Evolutionary conservation across 257 asterid genomes (phyloP).

Genomic region (Penstemon eatonii): DNA sequence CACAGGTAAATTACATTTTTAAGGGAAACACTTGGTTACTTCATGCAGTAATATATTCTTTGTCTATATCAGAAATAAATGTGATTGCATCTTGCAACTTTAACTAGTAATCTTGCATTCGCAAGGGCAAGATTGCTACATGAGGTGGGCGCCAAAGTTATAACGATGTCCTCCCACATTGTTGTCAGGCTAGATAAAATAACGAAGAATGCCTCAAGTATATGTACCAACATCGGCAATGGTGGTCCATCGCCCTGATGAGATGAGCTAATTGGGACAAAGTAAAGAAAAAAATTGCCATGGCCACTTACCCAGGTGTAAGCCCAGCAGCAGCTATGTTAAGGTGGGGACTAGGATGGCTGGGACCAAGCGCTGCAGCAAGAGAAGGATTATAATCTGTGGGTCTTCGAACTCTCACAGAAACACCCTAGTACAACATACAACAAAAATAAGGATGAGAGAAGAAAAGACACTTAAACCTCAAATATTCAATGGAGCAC

Average conservation of each 20-base stretch:
- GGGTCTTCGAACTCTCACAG: constrained; percentile 60
- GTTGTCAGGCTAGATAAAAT: neutral
- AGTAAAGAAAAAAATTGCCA: neutral
- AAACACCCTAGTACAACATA: constrained; percentile 42
- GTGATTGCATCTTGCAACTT: constrained; percentile 1
- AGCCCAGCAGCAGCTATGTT: constrained; percentile 64
- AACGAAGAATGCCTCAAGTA: neutral
- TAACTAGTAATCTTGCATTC: constrained; percentile 5
- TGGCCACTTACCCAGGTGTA: constrained; percentile 48
- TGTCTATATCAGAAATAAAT: constrained; percentile 6
- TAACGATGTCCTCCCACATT: neutral
- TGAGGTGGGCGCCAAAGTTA: neutral
- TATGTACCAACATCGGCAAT: constrained; percentile 13
- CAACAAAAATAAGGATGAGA: constrained; percentile 9
- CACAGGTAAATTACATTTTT: too few relatives aligned
- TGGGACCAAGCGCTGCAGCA: constrained; percentile 65
- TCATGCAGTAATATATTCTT: neutral
- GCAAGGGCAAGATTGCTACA: neutral
- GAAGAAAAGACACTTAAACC: constrained; percentile 13
- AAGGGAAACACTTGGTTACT: too few relatives aligned
- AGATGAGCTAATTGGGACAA: constrained; percentile 1
- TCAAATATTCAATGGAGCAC: constrained; percentile 15
- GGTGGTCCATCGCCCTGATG: neutral
- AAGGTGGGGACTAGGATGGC: constrained; percentile 59
- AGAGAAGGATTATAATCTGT: constrained; percentile 57